A percentile compares a stretch with the other conserved stretches of the same genome.
Conservation (phyloP, 352 stramenopile genomes). For the Phytophthora niederhauseri region DNA sequence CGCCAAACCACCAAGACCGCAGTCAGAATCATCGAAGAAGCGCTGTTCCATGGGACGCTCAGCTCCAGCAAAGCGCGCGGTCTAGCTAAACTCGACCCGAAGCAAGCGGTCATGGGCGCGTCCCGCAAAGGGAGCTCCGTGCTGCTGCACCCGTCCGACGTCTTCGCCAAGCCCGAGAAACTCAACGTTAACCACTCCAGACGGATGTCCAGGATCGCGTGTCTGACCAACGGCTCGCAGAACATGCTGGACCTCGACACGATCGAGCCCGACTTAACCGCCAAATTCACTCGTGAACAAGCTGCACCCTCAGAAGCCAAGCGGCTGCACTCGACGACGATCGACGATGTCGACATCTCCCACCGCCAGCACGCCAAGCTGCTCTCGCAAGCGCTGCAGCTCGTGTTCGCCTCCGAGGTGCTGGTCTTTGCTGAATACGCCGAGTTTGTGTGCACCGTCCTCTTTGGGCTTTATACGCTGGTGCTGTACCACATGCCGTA, state of each 20-base stretch:
- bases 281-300: constrained; percentile 2
- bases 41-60: neutral
- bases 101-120: constrained; percentile 6
- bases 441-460: constrained; percentile 30
- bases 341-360: constrained; percentile 23
- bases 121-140: constrained; percentile 1
- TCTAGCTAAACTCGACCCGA: constrained; percentile 1
- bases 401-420: constrained; percentile 35
- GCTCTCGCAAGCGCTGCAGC: constrained; percentile 24
- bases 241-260: constrained; percentile 9
- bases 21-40: constrained; percentile 28
- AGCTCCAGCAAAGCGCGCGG: constrained; percentile 9
- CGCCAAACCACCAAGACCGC: constrained; percentile 16
- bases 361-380: constrained; percentile 27
- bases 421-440: constrained; percentile 38
- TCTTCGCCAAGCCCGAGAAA: constrained; percentile 5
- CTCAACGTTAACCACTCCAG: neutral
- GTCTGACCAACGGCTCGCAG: constrained; percentile 1
- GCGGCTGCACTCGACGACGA: neutral
- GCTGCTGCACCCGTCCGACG: constrained; percentile 4
- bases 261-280: neutral
- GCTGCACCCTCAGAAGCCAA: neutral
- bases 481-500: constrained; percentile 18
- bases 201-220: constrained; percentile 8
- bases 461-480: constrained; percentile 35